These are phyloP conservation scores for Mucor irregularis DNA, from an alignment of 371 early-diverging fungal genomes.

Conservation along the genomic window DNA sequence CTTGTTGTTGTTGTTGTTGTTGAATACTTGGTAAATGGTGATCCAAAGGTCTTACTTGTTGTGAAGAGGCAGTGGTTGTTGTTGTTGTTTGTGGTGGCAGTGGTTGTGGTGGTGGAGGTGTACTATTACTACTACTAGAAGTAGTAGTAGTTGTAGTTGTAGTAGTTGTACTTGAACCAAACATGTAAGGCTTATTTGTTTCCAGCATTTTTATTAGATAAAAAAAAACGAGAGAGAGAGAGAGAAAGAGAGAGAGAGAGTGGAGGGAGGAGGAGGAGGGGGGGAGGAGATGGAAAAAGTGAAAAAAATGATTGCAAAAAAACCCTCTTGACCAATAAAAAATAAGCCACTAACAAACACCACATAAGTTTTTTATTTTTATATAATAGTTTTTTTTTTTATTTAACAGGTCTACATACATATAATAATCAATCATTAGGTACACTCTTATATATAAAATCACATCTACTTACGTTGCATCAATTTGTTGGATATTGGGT, in stretches of 20 bases:
- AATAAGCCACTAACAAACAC: constrained; percentile 9
- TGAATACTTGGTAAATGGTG: background rate
- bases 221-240: constrained; percentile 5
- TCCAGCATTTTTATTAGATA: no score
- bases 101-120: background rate
- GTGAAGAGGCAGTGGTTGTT: background rate
- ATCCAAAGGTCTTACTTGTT: background rate
- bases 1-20: constrained; percentile 7
- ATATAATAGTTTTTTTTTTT: no score
- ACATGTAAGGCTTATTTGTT: constrained; percentile 26
- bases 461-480: constrained; percentile 65
- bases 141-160: background rate
- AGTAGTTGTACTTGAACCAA: constrained; percentile 12
- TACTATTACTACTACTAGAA: no score
- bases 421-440: background rate
- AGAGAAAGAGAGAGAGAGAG: constrained; percentile 1
- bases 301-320: background rate
- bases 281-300: background rate
- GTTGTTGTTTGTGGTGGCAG: background rate
- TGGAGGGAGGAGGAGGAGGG: constrained; percentile 1
- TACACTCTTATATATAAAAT: background rate
- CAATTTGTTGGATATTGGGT: constrained; percentile 90
- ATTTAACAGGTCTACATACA: constrained; percentile 23
- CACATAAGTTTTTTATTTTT: background rate
- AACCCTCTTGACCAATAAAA: background rate